Evolutionary conservation across 2,329 filamentous ascomycete genomes (phyloP), one percentile per base, ranked within the genome.

Genomic region (Apiospora aurea): DNA sequence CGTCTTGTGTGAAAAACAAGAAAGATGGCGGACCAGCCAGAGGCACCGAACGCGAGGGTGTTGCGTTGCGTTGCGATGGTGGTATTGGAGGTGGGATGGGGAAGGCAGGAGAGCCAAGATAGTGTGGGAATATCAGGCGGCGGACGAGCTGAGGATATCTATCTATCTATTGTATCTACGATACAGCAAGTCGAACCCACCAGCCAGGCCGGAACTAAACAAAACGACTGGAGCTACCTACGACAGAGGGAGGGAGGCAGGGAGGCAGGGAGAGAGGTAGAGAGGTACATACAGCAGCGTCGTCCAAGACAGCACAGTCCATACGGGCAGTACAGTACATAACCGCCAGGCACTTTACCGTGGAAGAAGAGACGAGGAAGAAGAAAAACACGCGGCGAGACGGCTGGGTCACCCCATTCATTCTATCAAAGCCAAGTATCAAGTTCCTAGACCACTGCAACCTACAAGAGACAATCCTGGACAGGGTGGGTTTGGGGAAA

Each of bases 401-500:
- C 57, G 57, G 57, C 57, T 64, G 34, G 57, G 57, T 64, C 57
- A 64, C 57, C 57, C 57, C 57, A 64, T 64, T 64, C 57, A 64
- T 64, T 64, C 57, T 64, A 64, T 64, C 57, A 38, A 64, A 64
- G 67, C 67, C 67, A 49, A 69, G 67, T 49, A 49, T 69, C 67
- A 49, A 49, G 47, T 69, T 69, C 68, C 68, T 41, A 69, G 68
- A 57, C 57, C 57, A 64, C 34, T 64, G 57, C 57, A 64, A 64
- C 57, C 57, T 64, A 41, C 57, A 41, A 64, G 57, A 64, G 57
- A 64, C 57, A 64, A 64, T 64, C 57, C 57, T 64, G 57, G 57
- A 41, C 57, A 66, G 47, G 51, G 69, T 70, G 69, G 69, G 57
- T 66, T 70, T 64, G 53, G 69, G 69, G 69, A 70, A 70, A 70